Evolutionary conservation across 495 filamentous ascomycete genomes (phyloP).

Genomic region (Astrothelium subdiscretum): DNA sequence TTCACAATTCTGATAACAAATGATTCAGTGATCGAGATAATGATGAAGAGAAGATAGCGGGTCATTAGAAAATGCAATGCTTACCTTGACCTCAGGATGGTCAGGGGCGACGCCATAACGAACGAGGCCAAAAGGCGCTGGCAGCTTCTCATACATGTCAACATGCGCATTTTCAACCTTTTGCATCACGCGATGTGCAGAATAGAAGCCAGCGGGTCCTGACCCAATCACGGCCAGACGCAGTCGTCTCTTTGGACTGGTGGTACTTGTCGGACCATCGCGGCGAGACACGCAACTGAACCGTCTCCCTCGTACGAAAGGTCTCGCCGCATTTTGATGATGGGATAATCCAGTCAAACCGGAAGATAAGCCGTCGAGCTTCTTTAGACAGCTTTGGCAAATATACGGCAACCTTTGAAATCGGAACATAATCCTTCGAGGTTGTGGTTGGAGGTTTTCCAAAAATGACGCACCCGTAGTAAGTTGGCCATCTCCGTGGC

Average conservation of each 20-base stretch:
- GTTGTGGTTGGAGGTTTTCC: background rate
- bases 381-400: background rate
- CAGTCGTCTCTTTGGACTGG: constrained; percentile 42
- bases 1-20: constrained; percentile 64
- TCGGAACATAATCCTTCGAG: background rate
- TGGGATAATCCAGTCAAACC: background rate
- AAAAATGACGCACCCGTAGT: background rate
- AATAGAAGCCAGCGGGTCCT: constrained; percentile 92
- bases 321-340: background rate
- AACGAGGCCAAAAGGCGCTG: constrained; percentile 84
- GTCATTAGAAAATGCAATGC: background rate
- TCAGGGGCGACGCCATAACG: constrained; percentile 93
- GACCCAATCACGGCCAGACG: constrained; percentile 87
- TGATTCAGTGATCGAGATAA: constrained; percentile 7
- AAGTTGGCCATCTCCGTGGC: background rate
- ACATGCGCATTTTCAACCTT: constrained; percentile 60
- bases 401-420: background rate
- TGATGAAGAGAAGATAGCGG: too few relatives aligned
- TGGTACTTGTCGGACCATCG: constrained; percentile 6
- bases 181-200: constrained; percentile 69
- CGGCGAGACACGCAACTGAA: background rate
- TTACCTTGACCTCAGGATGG: constrained; percentile 94
- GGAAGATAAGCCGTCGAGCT: background rate
- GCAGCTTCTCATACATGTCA: constrained; percentile 93
- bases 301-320: background rate